Percentiles rank a stretch among this genome's conserved stretches.
phyloP scores from a whole-genome alignment of 805 yeast species.

The Debaryomyces maramus region DNA sequence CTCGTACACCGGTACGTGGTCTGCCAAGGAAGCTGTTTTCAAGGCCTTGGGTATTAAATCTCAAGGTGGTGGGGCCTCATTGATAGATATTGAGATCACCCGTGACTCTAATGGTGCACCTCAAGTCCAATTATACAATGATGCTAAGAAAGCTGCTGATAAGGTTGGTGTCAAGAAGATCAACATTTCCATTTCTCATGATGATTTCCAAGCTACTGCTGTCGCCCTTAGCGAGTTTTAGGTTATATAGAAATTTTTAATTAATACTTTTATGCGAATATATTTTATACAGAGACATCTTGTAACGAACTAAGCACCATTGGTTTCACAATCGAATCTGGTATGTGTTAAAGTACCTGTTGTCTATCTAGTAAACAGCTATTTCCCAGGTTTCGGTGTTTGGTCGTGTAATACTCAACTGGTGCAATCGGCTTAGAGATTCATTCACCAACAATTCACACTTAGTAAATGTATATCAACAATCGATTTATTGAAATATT shows the following conservation, averaged over 20 bases:
- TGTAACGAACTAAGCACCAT: too few relatives aligned
- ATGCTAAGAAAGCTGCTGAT: constrained; percentile 72
- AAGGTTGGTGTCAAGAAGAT: constrained; percentile 67
- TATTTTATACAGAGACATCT: too few relatives aligned
- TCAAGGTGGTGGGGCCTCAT: constrained; percentile 92
- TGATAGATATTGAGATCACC: constrained; percentile 84
- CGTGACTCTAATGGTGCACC: constrained; percentile 82
- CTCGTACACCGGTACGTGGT: constrained; percentile 97
- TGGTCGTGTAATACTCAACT: background rate
- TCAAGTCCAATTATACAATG: constrained; percentile 70
- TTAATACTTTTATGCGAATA: background rate
- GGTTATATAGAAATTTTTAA: constrained; percentile 5
- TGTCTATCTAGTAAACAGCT: too few relatives aligned
- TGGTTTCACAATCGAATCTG: too few relatives aligned
- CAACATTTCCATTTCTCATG: constrained; percentile 91
- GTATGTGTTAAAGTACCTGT: too few relatives aligned
- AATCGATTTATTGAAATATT: background rate
- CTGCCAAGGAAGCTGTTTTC: constrained; percentile 99
- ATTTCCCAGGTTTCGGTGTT: too few relatives aligned
- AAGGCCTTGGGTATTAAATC: constrained; percentile 88
- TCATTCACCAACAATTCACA: background rate
- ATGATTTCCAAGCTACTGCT: constrained; percentile 95
- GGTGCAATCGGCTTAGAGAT: background rate
- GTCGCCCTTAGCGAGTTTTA: constrained; percentile 77
- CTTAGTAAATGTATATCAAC: too few relatives aligned